Evolutionary conservation across 2,329 filamentous ascomycete genomes (phyloP).

Genomic region (Hymenotorrendiella dingleyae): DNA sequence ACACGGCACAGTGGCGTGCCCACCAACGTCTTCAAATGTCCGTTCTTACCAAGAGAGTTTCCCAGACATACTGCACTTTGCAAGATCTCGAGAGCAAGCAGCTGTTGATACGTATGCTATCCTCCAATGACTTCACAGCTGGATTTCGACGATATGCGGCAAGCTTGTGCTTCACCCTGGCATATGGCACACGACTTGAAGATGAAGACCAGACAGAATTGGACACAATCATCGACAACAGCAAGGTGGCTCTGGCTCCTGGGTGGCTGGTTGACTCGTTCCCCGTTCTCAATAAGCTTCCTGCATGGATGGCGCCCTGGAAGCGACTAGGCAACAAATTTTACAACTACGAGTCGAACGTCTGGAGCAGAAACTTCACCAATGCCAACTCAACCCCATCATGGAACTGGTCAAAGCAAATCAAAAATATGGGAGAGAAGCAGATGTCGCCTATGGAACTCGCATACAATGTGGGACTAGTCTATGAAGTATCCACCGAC

Average conservation of each 20-base stretch:
- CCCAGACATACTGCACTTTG: conserved; percentile 8
- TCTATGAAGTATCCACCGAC: conserved; percentile 7
- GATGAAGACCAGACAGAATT: conserved; percentile 5
- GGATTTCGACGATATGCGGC: conserved; percentile 8
- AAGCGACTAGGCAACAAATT: conserved; percentile 5
- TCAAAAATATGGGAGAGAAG: not conserved
- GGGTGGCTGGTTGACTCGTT: conserved; percentile 7
- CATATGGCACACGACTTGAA: conserved; percentile 4
- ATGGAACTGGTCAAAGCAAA: conserved; percentile 9
- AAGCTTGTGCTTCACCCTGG: conserved; percentile 4
- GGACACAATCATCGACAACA: conserved; percentile 6
- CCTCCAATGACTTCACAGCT: conserved; percentile 5
- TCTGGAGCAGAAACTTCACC: conserved; percentile 5
- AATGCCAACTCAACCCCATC: conserved; percentile 2
- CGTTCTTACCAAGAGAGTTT: conserved; percentile 2
- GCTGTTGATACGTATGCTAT: conserved; percentile 6
- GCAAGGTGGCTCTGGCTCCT: not conserved
- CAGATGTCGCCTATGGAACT: conserved; percentile 6
- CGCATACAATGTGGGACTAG: conserved; percentile 9
- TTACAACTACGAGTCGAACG: conserved; percentile 2
- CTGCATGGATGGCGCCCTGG: conserved; percentile 4
- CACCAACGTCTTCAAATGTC: conserved; percentile 9
- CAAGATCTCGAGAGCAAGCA: conserved; percentile 9
- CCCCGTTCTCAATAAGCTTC: conserved; percentile 5
- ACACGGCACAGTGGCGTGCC: conserved; percentile 6